Conservation (phyloP, 495 filamentous ascomycete species). For the Lasiosphaeria hispida region DNA sequence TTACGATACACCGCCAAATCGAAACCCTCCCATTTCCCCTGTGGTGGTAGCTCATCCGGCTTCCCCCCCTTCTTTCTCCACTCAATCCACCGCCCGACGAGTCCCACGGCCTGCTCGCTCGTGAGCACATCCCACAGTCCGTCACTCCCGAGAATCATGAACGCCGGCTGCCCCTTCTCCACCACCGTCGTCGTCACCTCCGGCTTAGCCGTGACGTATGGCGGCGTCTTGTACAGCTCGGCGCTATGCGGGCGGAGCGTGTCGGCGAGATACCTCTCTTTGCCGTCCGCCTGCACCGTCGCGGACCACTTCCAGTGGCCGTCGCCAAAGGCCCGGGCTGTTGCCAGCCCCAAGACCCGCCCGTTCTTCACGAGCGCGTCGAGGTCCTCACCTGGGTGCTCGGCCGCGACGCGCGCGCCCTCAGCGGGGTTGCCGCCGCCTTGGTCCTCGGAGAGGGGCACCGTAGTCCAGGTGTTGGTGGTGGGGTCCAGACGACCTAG, state of each 20-base stretch:
- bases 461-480: slow-evolving; percentile 47
- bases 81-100: slow-evolving; percentile 57
- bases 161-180: slow-evolving; percentile 41
- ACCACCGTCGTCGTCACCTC: slow-evolving; percentile 57
- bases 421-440: slow-evolving; percentile 56
- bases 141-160: slow-evolving; percentile 63
- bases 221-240: slow-evolving; percentile 49
- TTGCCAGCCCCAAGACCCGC: slow-evolving; percentile 54
- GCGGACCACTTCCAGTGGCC: slow-evolving; percentile 60
- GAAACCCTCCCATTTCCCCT: not conserved
- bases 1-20: slow-evolving; percentile 13
- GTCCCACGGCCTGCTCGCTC: slow-evolving; percentile 56
- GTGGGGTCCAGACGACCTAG: slow-evolving; percentile 47
- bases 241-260: slow-evolving; percentile 36
- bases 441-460: slow-evolving; percentile 57
- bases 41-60: not conserved
- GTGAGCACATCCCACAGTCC: slow-evolving; percentile 63
- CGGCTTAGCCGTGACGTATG: slow-evolving; percentile 65
- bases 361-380: slow-evolving; percentile 48
- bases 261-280: slow-evolving; percentile 48
- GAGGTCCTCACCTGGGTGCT: slow-evolving; percentile 59
- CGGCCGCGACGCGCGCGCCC: slow-evolving; percentile 44
- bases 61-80: slow-evolving; percentile 19
- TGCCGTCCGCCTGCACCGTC: slow-evolving; percentile 41
- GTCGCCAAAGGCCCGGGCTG: slow-evolving; percentile 65